Conservation (phyloP, 1,139 yeast species). For the Lodderomyces pseudojiufengensis region DNA sequence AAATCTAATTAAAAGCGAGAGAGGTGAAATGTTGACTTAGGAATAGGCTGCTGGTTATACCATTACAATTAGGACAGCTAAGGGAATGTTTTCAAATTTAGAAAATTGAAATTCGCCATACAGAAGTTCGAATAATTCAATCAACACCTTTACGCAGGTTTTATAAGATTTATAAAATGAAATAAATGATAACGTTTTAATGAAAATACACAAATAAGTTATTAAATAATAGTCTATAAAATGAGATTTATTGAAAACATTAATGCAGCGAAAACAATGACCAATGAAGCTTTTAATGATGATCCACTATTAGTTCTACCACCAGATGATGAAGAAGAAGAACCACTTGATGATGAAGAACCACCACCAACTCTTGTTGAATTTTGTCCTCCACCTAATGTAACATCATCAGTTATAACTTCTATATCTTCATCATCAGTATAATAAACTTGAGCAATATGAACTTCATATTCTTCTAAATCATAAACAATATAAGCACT, state of each 20-base stretch:
- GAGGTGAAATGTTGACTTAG: too few relatives aligned
- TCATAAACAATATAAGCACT: slow-evolving; percentile 78
- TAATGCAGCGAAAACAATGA: background rate
- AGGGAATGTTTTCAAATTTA: too few relatives aligned
- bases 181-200: too few relatives aligned
- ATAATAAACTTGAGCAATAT: slow-evolving; percentile 59
- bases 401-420: slow-evolving; percentile 5
- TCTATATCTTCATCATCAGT: slow-evolving; percentile 17
- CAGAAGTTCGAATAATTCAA: too few relatives aligned
- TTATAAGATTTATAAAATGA: too few relatives aligned
- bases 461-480: slow-evolving; percentile 59
- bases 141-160: too few relatives aligned
- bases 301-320: background rate
- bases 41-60: too few relatives aligned
- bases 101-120: too few relatives aligned
- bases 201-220: too few relatives aligned
- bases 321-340: background rate
- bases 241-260: background rate
- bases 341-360: background rate
- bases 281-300: background rate
- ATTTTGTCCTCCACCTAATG: slow-evolving; percentile 10
- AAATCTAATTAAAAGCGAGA: too few relatives aligned
- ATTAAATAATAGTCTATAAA: slow-evolving; percentile 1
- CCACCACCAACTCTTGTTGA: slow-evolving; percentile 1
- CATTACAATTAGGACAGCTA: too few relatives aligned